A percentile compares a stretch with the other conserved stretches of the same genome.
phyloP scores from a whole-genome alignment of 768 basidiomycete species.

The Clavulina sp. region DNA sequence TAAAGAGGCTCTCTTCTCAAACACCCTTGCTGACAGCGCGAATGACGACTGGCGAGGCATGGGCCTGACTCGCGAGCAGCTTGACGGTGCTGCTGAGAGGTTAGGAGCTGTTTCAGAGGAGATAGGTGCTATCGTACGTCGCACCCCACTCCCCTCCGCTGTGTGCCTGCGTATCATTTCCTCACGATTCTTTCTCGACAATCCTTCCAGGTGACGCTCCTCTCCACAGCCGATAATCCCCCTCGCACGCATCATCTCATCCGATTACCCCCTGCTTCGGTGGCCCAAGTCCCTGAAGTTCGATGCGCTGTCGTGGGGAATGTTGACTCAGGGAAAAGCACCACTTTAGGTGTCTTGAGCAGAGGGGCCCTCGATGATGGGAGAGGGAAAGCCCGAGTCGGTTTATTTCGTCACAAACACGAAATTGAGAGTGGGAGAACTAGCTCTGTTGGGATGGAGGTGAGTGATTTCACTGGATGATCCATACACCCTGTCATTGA shows the following conservation, averaged over 20 bases:
- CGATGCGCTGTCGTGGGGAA: conserved; percentile 89
- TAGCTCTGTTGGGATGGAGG: conserved; percentile 94
- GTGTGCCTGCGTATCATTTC: background rate
- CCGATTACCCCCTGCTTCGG: conserved; percentile 57
- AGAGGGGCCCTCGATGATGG: conserved; percentile 69
- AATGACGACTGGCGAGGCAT: conserved; percentile 37
- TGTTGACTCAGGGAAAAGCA: conserved; percentile 71
- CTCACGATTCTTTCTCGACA: conserved; percentile 3
- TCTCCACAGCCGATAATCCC: conserved; percentile 29
- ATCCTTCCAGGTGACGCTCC: conserved; percentile 32
- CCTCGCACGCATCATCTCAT: conserved; percentile 45
- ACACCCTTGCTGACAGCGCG: background rate
- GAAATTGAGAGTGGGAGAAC: conserved; percentile 93
- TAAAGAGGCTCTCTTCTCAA: background rate
- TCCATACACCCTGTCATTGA: background rate
- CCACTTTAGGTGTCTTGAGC: conserved; percentile 89
- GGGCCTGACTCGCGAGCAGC: conserved; percentile 31
- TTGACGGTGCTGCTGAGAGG: conserved; percentile 28
- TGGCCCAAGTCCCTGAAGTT: conserved; percentile 74
- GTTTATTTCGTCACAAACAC: conserved; percentile 90
- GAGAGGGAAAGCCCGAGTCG: conserved; percentile 64
- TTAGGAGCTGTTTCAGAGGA: conserved; percentile 45
- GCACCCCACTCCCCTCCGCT: background rate
- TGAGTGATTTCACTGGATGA: conserved; percentile 18
- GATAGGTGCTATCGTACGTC: conserved; percentile 56